A percentile compares a stretch with the other conserved stretches of the same genome.
Conservation (phyloP, 495 filamentous ascomycete species). For the Chaetomium cochliodes region DNA sequence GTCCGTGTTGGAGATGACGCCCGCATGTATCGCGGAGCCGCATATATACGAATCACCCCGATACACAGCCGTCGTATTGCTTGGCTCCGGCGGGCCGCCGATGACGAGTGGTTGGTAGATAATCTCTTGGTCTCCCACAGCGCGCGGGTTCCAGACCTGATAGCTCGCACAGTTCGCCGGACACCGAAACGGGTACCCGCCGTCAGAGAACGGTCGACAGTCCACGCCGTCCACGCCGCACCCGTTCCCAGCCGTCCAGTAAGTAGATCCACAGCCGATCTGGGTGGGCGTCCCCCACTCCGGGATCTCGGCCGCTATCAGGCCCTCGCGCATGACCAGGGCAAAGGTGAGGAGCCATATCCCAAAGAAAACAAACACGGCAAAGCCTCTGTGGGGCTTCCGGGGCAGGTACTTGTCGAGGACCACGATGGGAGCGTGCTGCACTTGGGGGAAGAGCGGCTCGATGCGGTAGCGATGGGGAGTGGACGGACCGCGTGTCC, state of each 20-base stretch:
- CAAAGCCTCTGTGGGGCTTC: slow-evolving; percentile 54
- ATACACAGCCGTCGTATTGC: slow-evolving; percentile 55
- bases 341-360: slow-evolving; percentile 73
- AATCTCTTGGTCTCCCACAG: slow-evolving; percentile 70
- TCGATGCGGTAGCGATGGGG: slow-evolving; percentile 63
- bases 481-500: slow-evolving; percentile 70
- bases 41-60: slow-evolving; percentile 84
- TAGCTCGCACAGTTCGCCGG: slow-evolving; percentile 69
- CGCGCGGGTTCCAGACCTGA: slow-evolving; percentile 66
- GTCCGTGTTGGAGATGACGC: slow-evolving; percentile 61
- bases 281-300: slow-evolving; percentile 64
- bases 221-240: slow-evolving; percentile 78
- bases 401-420: slow-evolving; percentile 65
- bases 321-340: slow-evolving; percentile 62
- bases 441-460: slow-evolving; percentile 66
- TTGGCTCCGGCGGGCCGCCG: slow-evolving; percentile 61
- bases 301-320: slow-evolving; percentile 62
- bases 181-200: slow-evolving; percentile 72
- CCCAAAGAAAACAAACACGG: slow-evolving; percentile 62
- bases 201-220: slow-evolving; percentile 76
- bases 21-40: slow-evolving; percentile 74
- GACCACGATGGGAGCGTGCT: slow-evolving; percentile 64
- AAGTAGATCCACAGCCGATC: slow-evolving; percentile 65
- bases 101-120: slow-evolving; percentile 71
- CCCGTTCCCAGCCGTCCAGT: slow-evolving; percentile 65